phyloP scores from a whole-genome alignment of 768 basidiomycete genomes.

The Leccinellum luteum region DNA sequence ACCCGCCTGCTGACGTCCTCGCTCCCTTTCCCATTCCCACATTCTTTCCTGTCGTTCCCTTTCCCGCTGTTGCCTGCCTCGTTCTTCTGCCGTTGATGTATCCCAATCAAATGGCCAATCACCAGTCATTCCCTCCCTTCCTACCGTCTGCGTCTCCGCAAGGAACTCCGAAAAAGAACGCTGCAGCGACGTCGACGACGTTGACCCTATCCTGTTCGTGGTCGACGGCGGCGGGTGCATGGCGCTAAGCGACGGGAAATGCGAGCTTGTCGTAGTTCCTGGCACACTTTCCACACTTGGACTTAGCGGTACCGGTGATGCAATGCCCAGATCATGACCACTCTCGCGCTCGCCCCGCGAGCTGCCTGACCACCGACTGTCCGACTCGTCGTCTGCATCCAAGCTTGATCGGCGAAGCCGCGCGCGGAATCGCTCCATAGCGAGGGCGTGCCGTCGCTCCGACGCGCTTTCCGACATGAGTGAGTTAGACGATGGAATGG shows the following conservation, averaged over 20 bases:
- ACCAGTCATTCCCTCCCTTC: conserved; percentile 11
- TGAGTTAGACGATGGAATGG: conserved; percentile 37
- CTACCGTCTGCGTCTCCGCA: conserved; percentile 11
- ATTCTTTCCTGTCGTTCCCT: conserved; percentile 12
- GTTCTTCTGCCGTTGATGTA: conserved; percentile 7
- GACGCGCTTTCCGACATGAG: conserved; percentile 44
- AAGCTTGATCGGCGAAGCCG: conserved; percentile 19
- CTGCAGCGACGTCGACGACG: conserved; percentile 11
- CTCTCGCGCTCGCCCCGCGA: conserved; percentile 15
- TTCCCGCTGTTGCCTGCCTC: conserved; percentile 5
- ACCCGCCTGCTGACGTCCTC: conserved; percentile 11
- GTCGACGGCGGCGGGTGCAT: not conserved
- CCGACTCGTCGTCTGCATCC: conserved; percentile 25
- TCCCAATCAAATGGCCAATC: conserved; percentile 22
- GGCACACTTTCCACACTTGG: conserved; percentile 15
- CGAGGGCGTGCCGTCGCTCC: conserved; percentile 39
- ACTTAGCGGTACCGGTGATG: conserved; percentile 14
- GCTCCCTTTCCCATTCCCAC: conserved; percentile 13
- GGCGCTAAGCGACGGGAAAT: conserved; percentile 6
- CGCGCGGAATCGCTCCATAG: conserved; percentile 35
- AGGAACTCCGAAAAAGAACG: conserved; percentile 25
- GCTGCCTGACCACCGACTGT: conserved; percentile 22
- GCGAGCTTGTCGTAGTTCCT: conserved; percentile 5
- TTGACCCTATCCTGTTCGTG: conserved; percentile 7
- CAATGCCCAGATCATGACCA: conserved; percentile 7